Evolutionary conservation across 2,329 filamentous ascomycete genomes (phyloP).

Genomic region (Ceratocystiopsis sp.): DNA sequence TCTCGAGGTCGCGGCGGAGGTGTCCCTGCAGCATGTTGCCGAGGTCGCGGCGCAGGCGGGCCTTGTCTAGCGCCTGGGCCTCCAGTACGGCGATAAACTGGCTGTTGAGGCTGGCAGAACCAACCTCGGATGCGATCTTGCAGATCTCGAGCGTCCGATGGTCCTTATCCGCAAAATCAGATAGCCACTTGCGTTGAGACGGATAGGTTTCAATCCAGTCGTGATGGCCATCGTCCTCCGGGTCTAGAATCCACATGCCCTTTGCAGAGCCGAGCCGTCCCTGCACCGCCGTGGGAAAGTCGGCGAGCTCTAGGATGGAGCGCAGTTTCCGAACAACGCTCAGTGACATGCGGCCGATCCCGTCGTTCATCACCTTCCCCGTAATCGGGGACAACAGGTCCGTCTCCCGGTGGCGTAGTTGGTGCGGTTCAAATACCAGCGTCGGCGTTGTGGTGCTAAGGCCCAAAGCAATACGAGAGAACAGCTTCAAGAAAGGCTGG

Average conservation of each 20-base stretch:
- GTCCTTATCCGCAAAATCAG: slow-evolving; percentile 26
- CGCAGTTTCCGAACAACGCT: slow-evolving; percentile 37
- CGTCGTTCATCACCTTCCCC: slow-evolving; percentile 43
- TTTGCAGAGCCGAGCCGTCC: slow-evolving; percentile 57
- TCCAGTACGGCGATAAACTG: slow-evolving; percentile 54
- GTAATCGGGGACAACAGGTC: slow-evolving; percentile 23
- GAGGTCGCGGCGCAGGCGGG: slow-evolving; percentile 29
- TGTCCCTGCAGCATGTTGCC: slow-evolving; percentile 29
- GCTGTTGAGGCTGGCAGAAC: slow-evolving; percentile 40
- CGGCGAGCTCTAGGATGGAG: slow-evolving; percentile 27
- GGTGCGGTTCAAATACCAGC: slow-evolving; percentile 24
- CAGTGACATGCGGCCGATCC: slow-evolving; percentile 48
- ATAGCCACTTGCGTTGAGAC: slow-evolving; percentile 54
- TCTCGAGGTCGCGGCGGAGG: slow-evolving; percentile 33
- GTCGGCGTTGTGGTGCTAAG: slow-evolving; percentile 33
- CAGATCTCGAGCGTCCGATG: slow-evolving; percentile 51
- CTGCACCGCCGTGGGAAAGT: slow-evolving; percentile 49
- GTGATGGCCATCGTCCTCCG: slow-evolving; percentile 23
- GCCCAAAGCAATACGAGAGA: slow-evolving; percentile 38
- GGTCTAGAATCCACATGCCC: slow-evolving; percentile 55
- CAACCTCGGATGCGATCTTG: slow-evolving; percentile 27
- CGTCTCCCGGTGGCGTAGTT: slow-evolving; percentile 23
- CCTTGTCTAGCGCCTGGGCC: slow-evolving; percentile 32
- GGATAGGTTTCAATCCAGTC: slow-evolving; percentile 50
- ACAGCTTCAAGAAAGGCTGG: slow-evolving; percentile 37